Conservation (phyloP, 768 basidiomycete species). For the Naganishia vishniacii region DNA sequence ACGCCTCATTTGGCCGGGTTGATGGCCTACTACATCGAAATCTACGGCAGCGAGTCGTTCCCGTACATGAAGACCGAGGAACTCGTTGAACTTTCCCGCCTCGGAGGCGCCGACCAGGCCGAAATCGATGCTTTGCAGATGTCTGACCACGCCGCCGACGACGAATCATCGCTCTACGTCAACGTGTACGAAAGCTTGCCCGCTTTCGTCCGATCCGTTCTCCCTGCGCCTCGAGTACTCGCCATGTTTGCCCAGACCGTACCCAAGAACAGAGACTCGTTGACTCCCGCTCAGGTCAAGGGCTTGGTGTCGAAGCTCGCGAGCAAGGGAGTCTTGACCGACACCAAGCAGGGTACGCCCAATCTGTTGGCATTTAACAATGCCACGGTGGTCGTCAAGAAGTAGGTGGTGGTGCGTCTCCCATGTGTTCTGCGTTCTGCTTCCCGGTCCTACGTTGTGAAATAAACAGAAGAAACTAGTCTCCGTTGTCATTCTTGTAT, state of each 20-base stretch:
- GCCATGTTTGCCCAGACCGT: slow-evolving; percentile 33
- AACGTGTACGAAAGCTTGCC: slow-evolving; percentile 55
- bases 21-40: slow-evolving; percentile 82
- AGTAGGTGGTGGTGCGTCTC: not conserved
- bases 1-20: slow-evolving; percentile 78
- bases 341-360: slow-evolving; percentile 48
- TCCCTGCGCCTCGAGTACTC: slow-evolving; percentile 25
- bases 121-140: slow-evolving; percentile 12
- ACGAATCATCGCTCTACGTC: slow-evolving; percentile 32
- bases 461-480: no score
- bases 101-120: slow-evolving; percentile 56
- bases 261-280: slow-evolving; percentile 40
- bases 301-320: slow-evolving; percentile 62
- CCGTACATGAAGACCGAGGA: slow-evolving; percentile 13
- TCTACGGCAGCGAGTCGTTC: slow-evolving; percentile 62
- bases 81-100: slow-evolving; percentile 15
- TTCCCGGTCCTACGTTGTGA: no score
- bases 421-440: no score
- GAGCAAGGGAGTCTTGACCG: slow-evolving; percentile 55
- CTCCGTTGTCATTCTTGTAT: no score
- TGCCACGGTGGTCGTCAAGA: slow-evolving; percentile 35
- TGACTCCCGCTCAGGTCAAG: slow-evolving; percentile 73
- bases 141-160: slow-evolving; percentile 16
- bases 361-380: slow-evolving; percentile 49
- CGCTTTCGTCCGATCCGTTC: slow-evolving; percentile 58